phyloP scores from a whole-genome alignment of 345 rosid species.

The Eucalyptus tenuipes region DNA sequence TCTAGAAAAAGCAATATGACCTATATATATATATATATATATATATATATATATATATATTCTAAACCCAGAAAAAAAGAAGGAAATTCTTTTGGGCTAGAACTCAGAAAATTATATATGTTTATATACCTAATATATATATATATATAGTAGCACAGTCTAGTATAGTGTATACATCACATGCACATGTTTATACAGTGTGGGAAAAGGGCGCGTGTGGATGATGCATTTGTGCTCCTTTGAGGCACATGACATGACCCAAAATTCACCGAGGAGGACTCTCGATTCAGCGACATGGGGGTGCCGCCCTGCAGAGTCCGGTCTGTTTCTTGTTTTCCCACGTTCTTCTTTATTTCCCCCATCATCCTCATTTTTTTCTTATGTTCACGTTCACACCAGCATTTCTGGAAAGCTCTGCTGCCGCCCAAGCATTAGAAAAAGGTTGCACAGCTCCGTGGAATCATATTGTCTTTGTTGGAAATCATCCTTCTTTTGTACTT shows the following conservation, averaged over 20 bases:
- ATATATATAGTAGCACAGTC: background rate
- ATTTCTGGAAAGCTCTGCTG: background rate
- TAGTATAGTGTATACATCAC: background rate
- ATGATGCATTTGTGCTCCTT: background rate
- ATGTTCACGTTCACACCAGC: background rate
- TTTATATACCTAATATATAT: background rate
- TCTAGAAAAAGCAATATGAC: background rate
- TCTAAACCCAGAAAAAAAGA: background rate
- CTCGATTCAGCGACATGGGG: background rate
- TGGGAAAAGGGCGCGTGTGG: background rate
- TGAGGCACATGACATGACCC: background rate
- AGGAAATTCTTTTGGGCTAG: background rate
- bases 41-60: background rate
- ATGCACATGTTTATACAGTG: background rate
- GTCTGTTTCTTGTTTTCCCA: background rate
- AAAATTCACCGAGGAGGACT: background rate
- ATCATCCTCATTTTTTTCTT: background rate
- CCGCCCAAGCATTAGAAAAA: background rate
- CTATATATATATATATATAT: no score
- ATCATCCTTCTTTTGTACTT: background rate
- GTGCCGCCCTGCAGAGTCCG: background rate
- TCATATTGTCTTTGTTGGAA: background rate
- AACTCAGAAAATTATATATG: background rate
- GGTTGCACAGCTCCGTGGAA: background rate
- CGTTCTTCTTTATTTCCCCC: background rate